Percentiles rank a stretch among this genome's conserved stretches.
These are phyloP conservation scores for Geotrichum ghanense DNA, from an alignment of 805 yeast genomes.

Conservation along the genomic window DNA sequence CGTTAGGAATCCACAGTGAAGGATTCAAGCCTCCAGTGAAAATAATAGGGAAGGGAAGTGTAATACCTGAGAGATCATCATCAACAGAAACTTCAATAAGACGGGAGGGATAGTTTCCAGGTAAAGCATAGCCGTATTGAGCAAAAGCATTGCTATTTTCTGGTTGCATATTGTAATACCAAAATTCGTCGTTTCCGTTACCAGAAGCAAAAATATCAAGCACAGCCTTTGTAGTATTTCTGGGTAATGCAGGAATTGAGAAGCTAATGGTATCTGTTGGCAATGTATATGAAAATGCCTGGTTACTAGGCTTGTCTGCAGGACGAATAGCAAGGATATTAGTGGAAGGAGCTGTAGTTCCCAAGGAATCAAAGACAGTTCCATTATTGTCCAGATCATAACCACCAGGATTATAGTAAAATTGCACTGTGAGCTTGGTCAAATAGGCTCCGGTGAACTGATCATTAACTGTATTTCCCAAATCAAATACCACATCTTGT, in stretches of 20 bases:
- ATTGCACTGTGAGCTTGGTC: conserved; percentile 39
- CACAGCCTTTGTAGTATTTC: conserved; percentile 47
- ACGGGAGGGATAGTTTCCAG: conserved; percentile 61
- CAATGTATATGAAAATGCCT: conserved; percentile 19
- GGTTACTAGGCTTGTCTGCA: not conserved
- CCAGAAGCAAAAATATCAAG: conserved; percentile 59
- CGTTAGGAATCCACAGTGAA: conserved; percentile 70
- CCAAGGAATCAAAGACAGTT: not conserved
- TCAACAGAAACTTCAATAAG: conserved; percentile 50
- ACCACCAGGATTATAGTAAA: conserved; percentile 29
- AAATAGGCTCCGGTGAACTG: conserved; percentile 51
- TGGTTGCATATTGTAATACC: conserved; percentile 55
- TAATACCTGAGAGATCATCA: conserved; percentile 46
- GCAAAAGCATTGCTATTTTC: conserved; percentile 28
- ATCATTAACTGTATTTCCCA: conserved; percentile 46
- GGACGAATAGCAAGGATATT: conserved; percentile 1
- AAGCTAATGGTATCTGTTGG: conserved; percentile 32
- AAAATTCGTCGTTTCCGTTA: conserved; percentile 71
- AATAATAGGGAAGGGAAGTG: conserved; percentile 60
- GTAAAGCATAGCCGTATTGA: conserved; percentile 13
- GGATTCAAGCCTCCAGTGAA: conserved; percentile 80
- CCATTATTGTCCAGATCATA: conserved; percentile 3
- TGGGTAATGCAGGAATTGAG: conserved; percentile 41
- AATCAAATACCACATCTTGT: conserved; percentile 38
- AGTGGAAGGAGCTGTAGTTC: conserved; percentile 11